A percentile compares a stretch with the other conserved stretches of the same genome.
Conservation (phyloP, 345 rosid species). For the Lepidium aucheri region DNA sequence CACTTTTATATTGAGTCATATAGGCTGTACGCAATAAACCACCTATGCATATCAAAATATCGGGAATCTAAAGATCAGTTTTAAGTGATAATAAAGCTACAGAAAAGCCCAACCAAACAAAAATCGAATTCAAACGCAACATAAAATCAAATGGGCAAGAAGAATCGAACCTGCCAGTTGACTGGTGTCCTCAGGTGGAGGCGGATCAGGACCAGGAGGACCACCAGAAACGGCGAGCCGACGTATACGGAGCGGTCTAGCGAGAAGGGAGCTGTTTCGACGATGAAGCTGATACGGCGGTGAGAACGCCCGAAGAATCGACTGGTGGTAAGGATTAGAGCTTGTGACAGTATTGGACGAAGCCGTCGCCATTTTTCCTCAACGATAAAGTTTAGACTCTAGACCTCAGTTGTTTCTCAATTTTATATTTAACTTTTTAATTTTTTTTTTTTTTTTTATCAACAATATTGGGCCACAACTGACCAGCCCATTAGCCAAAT, state of each 20-base stretch:
- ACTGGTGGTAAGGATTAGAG: slow-evolving; percentile 1
- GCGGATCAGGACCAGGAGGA: slow-evolving; percentile 40
- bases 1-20: too few relatives aligned
- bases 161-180: slow-evolving; percentile 33
- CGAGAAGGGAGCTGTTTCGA: slow-evolving; percentile 9
- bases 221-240: slow-evolving; percentile 29
- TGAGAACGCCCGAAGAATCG: background rate
- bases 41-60: background rate
- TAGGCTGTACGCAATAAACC: background rate
- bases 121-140: background rate
- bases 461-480: too few relatives aligned
- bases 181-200: slow-evolving; percentile 30
- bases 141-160: background rate
- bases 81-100: background rate
- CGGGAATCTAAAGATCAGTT: background rate
- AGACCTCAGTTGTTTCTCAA: background rate
- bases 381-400: background rate
- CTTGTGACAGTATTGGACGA: background rate
- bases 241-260: slow-evolving; percentile 3
- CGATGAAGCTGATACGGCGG: slow-evolving; percentile 17
- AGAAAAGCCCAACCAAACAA: background rate
- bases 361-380: slow-evolving; percentile 12
- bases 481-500: too few relatives aligned
- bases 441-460: too few relatives aligned
- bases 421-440: background rate